These are phyloP conservation scores for Beauveria caledonica DNA, from an alignment of 2,329 filamentous ascomycete genomes.

Conservation along the genomic window DNA sequence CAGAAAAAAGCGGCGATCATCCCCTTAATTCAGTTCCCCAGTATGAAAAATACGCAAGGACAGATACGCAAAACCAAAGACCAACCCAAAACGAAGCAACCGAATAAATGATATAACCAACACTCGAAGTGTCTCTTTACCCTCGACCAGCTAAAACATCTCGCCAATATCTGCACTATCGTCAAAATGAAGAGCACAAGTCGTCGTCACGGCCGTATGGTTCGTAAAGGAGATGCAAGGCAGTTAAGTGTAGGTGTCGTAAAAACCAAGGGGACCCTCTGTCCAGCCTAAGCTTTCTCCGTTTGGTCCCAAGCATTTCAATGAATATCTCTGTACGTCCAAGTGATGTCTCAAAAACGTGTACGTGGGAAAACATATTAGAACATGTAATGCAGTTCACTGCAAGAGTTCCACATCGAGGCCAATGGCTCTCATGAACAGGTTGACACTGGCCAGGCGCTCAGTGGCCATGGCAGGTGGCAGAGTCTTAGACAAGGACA, in stretches of 20 bases:
- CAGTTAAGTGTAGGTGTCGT: not conserved
- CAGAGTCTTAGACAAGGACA: conserved; percentile 78
- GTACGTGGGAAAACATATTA: not conserved
- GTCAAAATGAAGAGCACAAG: not conserved
- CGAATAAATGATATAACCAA: conserved; percentile 6
- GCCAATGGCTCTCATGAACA: conserved; percentile 99
- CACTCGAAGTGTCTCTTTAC: not conserved
- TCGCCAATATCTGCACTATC: conserved; percentile 1
- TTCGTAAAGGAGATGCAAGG: not conserved
- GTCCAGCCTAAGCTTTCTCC: not conserved
- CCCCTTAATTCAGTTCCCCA: not conserved
- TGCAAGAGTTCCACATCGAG: conserved; percentile 76
- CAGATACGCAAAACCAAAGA: conserved; percentile 3
- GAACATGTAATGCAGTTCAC: conserved; percentile 18
- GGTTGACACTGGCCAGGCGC: conserved; percentile 83
- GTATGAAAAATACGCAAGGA: not conserved
- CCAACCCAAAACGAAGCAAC: not conserved
- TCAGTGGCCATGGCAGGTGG: conserved; percentile 78
- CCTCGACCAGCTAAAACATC: conserved; percentile 5
- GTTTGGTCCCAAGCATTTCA: not conserved
- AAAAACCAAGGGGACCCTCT: not conserved
- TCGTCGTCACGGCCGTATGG: conserved; percentile 7
- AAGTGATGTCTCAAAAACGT: not conserved
- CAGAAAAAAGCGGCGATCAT: not conserved
- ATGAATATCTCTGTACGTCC: conserved; percentile 1